Conservation (phyloP, 306 rosid species). For the Vachellia pachyceras region DNA sequence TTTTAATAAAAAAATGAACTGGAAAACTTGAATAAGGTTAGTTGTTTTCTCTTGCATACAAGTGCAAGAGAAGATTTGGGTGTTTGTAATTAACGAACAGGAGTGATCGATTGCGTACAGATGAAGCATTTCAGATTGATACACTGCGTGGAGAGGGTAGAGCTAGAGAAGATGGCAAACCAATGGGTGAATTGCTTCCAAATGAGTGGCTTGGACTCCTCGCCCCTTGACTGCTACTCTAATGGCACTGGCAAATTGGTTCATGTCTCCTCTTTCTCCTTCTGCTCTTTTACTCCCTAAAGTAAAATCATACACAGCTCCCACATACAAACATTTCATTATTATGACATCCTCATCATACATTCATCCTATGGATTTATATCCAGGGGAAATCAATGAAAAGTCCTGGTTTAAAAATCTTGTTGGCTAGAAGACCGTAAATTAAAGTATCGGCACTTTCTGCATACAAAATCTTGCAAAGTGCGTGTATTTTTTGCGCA, state of each 20-base stretch:
- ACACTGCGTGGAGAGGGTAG: slow-evolving; percentile 66
- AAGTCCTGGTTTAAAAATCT: too few relatives aligned
- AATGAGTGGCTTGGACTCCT: slow-evolving; percentile 54
- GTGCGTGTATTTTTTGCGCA: too few relatives aligned
- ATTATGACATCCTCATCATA: not conserved
- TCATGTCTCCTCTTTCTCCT: slow-evolving; percentile 36
- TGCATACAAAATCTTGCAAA: too few relatives aligned
- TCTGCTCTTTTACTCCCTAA: too few relatives aligned
- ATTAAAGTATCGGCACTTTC: too few relatives aligned
- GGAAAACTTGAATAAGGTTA: too few relatives aligned
- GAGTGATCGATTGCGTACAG: slow-evolving; percentile 34
- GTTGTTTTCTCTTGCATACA: too few relatives aligned
- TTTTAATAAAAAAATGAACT: too few relatives aligned
- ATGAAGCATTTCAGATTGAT: slow-evolving; percentile 66
- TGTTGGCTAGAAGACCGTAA: not conserved
- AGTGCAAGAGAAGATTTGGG: too few relatives aligned
- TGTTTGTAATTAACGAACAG: not conserved
- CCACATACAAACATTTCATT: too few relatives aligned
- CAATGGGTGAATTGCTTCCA: slow-evolving; percentile 76
- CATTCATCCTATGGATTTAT: not conserved
- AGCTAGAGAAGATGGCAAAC: slow-evolving; percentile 46
- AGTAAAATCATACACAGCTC: too few relatives aligned
- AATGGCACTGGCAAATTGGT: slow-evolving; percentile 73
- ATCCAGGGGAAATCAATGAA: too few relatives aligned
- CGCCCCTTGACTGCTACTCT: slow-evolving; percentile 69